Evolutionary conservation across 1,284 basidiomycete species (phyloP), one percentile per base, ranked within the genome.

Genomic region (Rhizoctonia solani): DNA sequence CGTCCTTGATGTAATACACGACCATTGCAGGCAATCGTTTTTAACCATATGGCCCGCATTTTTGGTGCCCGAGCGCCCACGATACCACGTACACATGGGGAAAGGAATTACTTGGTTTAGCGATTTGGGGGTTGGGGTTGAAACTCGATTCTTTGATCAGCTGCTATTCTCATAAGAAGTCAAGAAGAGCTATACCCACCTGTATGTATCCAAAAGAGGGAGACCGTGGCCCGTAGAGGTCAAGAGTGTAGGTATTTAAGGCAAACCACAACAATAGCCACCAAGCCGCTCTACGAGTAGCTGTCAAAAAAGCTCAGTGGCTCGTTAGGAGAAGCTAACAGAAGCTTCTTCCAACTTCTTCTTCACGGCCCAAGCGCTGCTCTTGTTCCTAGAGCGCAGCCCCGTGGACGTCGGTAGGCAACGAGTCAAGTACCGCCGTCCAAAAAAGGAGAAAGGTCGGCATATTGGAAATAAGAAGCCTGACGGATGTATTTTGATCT

Each of bases 51-150:
- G 23, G 6, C 52, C 61, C 21, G 61, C 50, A n/a, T 66, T 16
- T 41, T 30, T 66, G 27, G 61, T 66, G n/a, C 61, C 61, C 61
- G 41, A 54, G 30, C 61, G 61, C 11, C 61, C 61, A 3, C 61
- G 39, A 37, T 66, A 66, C 61, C 61, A 66, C 13, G 61, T 66
- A 32, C 61, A 66, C 61, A 66, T 66, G 4, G 8, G 14, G 30
- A 34, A 34, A 34, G 11, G 32, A 11, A 34, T 34, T 34, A 23
- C 34, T 32, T 39, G 29, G 27, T 56, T 41, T 42, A 47, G 47
- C 53, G 30, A 39, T 9, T 11, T 16, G 50, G 34, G 19, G 6
- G 53, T 21, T 39, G 9, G 25, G 34, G 29, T 39, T 54, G 53
- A 54, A 54, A 54, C 53, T 54, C 53, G 11, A 54, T 32, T 34